Conservation (phyloP, 306 rosid species). For the Dalbergia oliveri region DNA sequence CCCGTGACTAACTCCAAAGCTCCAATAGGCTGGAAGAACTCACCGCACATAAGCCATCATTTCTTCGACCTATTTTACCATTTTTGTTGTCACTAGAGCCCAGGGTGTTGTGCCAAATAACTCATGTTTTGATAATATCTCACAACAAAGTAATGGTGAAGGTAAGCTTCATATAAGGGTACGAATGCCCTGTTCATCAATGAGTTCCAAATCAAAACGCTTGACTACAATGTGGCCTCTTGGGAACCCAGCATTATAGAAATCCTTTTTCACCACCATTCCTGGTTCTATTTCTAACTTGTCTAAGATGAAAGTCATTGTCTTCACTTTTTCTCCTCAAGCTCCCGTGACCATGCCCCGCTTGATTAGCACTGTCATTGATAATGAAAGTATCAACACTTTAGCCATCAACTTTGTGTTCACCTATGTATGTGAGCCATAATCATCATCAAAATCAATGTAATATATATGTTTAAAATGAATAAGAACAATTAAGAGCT, state of each 20-base stretch:
- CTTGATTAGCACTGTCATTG: neutral
- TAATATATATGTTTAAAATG: too few species aligned
- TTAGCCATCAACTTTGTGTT: neutral
- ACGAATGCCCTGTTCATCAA: slow-evolving; percentile 24
- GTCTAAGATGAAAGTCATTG: slow-evolving; percentile 1
- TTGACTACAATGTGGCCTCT: slow-evolving; percentile 35
- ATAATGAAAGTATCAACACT: neutral
- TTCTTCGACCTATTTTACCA: neutral
- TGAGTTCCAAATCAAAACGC: slow-evolving; percentile 32
- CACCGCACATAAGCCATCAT: neutral
- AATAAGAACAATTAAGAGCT: too few species aligned
- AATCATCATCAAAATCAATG: neutral
- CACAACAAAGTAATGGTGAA: slow-evolving; percentile 7
- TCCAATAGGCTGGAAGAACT: slow-evolving; percentile 9
- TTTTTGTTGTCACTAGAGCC: neutral
- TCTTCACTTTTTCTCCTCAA: neutral
- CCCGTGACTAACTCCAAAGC: neutral
- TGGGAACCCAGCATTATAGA: neutral
- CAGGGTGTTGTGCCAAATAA: neutral
- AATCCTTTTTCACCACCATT: neutral
- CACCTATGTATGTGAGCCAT: neutral
- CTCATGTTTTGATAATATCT: neutral
- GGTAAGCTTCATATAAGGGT: slow-evolving; percentile 29
- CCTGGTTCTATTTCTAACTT: slow-evolving; percentile 7
- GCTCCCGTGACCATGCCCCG: neutral